Evolutionary conservation across 2,329 filamentous ascomycete genomes (phyloP).

Genomic region (Aspergillus pseudoterreus): DNA sequence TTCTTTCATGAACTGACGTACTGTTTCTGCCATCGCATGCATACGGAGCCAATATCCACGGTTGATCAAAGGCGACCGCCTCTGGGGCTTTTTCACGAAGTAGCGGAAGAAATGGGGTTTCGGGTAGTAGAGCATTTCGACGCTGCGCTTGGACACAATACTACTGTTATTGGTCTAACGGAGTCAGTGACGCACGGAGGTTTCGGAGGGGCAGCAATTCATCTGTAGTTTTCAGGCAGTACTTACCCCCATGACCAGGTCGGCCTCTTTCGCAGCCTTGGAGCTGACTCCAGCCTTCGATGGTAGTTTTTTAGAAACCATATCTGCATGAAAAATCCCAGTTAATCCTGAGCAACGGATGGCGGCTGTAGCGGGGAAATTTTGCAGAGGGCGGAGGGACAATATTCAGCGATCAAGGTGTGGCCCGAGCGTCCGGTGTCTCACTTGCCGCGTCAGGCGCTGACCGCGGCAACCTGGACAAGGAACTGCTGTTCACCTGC

Average conservation of each 20-base stretch:
- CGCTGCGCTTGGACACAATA: constrained; percentile 87
- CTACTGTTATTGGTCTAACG: constrained; percentile 80
- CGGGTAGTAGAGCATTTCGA: constrained; percentile 81
- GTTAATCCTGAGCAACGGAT: neutral
- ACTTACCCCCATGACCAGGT: constrained; percentile 53
- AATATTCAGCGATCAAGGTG: constrained; percentile 29
- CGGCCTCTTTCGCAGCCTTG: constrained; percentile 44
- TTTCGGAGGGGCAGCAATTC: neutral
- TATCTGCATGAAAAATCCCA: constrained; percentile 2
- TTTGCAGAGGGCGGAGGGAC: neutral
- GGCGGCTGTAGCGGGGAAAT: neutral
- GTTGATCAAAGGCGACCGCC: constrained; percentile 84
- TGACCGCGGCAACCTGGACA: constrained; percentile 12
- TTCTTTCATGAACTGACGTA: constrained; percentile 67
- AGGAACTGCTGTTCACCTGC: constrained; percentile 12
- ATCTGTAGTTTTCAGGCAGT: constrained; percentile 10
- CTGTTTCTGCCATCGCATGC: constrained; percentile 71
- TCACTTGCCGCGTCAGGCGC: constrained; percentile 28
- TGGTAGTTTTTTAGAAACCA: constrained; percentile 14
- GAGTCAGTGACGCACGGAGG: neutral
- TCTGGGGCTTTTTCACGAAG: constrained; percentile 80
- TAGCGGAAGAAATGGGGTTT: constrained; percentile 82
- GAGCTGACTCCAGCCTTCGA: constrained; percentile 16
- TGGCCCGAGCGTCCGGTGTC: constrained; percentile 34
- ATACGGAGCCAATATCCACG: constrained; percentile 84